Base-by-base conservation (phyloP, 306 rosid genomes). In the Prunus mira region DNA sequence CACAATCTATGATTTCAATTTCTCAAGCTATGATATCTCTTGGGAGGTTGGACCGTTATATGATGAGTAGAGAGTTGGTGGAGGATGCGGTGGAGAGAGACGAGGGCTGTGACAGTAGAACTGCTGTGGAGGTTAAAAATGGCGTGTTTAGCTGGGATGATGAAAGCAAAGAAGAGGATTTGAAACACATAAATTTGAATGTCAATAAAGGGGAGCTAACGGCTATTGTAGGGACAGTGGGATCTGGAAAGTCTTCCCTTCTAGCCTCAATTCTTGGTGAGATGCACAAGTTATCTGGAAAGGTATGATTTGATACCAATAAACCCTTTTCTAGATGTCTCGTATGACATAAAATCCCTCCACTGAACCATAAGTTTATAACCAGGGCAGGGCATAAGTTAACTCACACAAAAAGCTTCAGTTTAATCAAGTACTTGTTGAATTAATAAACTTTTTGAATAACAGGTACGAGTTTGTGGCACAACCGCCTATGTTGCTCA, bases 231-330 rank as follows among this genome's bases (percentile, higher is more conserved):
- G 98, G 98, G 55, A 95, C 93, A 2, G 97, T 95, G 0, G 98
- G 98, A 27, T 88, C 97, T 0, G 98, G 98, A 28, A 95, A 95
- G 63, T 92, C 98, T 86, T 95, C 98, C 67, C 89, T 95, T 56
- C 88, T 95, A 38, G 89, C 97, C 6, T 88, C 98, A 63, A 67
- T 95, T 89, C 96, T 95, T 12, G 98, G 98, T 13, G 98, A 95
- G 81, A 95, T 95, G 97, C 89, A 86, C 86, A 90, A 79, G 79
- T 72, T 82, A 74, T 84, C 96, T 2, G 98, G 97, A 79, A 87
- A 83, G 98, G 98, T 92, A 86, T 58, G 83, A 78, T 65, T 79
- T 41, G 6, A 25, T 17, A 46, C 7, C 25, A 57, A 10, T 73
- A 43, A 15, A 57, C 9, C 46, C 27, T 28, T 15, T 63, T 8